Percentiles rank a stretch among this genome's conserved stretches.
These are phyloP conservation scores for Turnera subulata DNA, from an alignment of 345 rosid genomes.

Conservation along the genomic window DNA sequence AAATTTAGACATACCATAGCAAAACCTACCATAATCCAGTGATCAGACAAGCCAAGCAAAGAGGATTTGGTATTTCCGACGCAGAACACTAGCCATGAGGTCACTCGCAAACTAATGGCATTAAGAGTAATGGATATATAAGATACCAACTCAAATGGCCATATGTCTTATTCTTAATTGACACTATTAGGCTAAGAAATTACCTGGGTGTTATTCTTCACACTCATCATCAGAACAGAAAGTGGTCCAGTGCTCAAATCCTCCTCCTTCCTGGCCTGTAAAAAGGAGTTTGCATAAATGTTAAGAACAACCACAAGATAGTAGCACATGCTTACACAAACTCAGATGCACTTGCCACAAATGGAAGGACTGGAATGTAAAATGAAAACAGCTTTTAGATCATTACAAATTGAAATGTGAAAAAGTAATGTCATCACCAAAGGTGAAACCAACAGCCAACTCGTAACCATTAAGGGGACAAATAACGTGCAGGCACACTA, in stretches of 20 bases:
- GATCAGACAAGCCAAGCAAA: constrained; percentile 7
- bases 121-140: too few relatives aligned
- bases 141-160: background rate
- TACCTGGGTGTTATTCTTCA: constrained; percentile 95
- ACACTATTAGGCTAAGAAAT: background rate
- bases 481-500: too few relatives aligned
- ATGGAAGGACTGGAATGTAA: too few relatives aligned
- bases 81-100: background rate
- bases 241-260: constrained; percentile 96
- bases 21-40: background rate
- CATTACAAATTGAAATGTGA: too few relatives aligned
- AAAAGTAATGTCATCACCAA: too few relatives aligned
- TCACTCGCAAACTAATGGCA: background rate
- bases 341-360: too few relatives aligned
- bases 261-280: constrained; percentile 73
- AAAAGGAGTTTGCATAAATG: background rate
- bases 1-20: constrained; percentile 12
- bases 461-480: too few relatives aligned
- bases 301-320: background rate
- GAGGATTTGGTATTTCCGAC: constrained; percentile 6
- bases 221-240: constrained; percentile 97
- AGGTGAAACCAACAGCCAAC: too few relatives aligned
- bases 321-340: too few relatives aligned
- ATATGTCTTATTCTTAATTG: too few relatives aligned
- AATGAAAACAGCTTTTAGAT: too few relatives aligned